A percentile compares a stretch with the other conserved stretches of the same genome.
These are phyloP conservation scores for Tetracladium marchalianum DNA, from an alignment of 495 filamentous ascomycete genomes.

Conservation along the genomic window DNA sequence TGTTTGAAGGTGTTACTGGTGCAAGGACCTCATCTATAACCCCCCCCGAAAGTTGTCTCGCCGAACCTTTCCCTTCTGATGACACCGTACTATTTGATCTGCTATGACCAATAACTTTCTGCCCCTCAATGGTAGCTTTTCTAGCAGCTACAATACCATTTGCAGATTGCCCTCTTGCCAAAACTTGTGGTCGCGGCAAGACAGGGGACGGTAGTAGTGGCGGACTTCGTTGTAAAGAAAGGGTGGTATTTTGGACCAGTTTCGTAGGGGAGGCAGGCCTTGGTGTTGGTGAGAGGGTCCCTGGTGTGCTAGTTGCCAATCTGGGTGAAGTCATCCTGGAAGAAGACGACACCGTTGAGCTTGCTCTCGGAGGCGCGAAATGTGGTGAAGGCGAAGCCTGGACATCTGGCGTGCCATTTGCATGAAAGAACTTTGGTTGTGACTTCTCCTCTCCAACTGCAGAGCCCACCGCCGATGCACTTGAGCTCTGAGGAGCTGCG, in stretches of 20 bases:
- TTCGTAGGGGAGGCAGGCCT: slow-evolving; percentile 36
- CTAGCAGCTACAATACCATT: slow-evolving; percentile 14
- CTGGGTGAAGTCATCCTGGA: slow-evolving; percentile 25
- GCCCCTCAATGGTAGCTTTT: slow-evolving; percentile 18
- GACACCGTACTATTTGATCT: slow-evolving; percentile 15
- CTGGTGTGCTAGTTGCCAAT: slow-evolving; percentile 17
- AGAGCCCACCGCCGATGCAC: slow-evolving; percentile 23
- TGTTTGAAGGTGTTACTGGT: slow-evolving; percentile 18
- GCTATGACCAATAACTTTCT: slow-evolving; percentile 14
- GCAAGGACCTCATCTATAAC: slow-evolving; percentile 6
- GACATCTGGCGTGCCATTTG: slow-evolving; percentile 43
- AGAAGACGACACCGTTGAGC: slow-evolving; percentile 31
- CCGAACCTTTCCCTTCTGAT: slow-evolving; percentile 1
- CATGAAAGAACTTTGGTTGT: slow-evolving; percentile 66
- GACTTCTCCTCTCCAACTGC: slow-evolving; percentile 15
- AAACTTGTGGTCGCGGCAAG: slow-evolving; percentile 6
- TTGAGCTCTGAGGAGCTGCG: slow-evolving; percentile 22
- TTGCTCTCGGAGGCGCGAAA: slow-evolving; percentile 28
- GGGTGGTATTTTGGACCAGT: slow-evolving; percentile 20
- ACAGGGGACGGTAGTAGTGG: slow-evolving; percentile 18
- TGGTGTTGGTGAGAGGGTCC: slow-evolving; percentile 19
- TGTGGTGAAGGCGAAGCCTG: slow-evolving; percentile 16
- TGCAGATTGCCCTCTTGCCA: slow-evolving; percentile 19
- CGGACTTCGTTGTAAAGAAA: slow-evolving; percentile 14
- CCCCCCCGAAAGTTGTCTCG: slow-evolving; percentile 9